Percentiles rank a stretch among this genome's conserved stretches.
Evolutionary conservation across 2,329 filamentous ascomycete genomes (phyloP).

Genomic region (Phyllosticta citriasiana): DNA sequence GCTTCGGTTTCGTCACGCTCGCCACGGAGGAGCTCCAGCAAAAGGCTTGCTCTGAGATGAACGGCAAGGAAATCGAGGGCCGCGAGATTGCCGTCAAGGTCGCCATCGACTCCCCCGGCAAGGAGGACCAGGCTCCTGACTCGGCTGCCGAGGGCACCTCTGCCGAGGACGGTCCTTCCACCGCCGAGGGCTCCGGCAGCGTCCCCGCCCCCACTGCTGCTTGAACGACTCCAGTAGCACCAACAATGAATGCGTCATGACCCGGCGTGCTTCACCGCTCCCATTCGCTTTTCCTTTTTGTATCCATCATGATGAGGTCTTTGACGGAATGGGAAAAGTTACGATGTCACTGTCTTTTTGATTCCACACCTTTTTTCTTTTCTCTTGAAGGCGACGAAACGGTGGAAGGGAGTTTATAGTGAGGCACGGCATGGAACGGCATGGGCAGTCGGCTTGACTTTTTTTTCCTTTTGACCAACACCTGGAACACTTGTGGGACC

Average conservation of each 20-base stretch:
- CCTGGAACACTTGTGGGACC: neutral
- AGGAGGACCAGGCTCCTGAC: conserved; percentile 71
- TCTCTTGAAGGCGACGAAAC: neutral
- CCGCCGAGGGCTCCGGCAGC: conserved; percentile 11
- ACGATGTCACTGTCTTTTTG: conserved; percentile 8
- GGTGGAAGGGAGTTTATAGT: conserved; percentile 4
- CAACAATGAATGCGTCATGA: neutral
- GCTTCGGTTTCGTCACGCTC: conserved; percentile 96
- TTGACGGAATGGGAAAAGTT: conserved; percentile 10
- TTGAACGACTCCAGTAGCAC: conserved; percentile 1
- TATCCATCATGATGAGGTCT: conserved; percentile 10
- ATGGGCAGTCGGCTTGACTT: neutral
- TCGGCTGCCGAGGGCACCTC: conserved; percentile 33
- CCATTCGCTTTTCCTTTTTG: conserved; percentile 1
- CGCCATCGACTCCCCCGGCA: conserved; percentile 97
- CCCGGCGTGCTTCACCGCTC: conserved; percentile 4
- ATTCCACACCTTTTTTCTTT: conserved; percentile 2
- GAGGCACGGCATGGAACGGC: conserved; percentile 9
- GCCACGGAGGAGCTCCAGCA: conserved; percentile 91
- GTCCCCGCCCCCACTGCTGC: conserved; percentile 10
- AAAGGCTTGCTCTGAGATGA: conserved; percentile 97
- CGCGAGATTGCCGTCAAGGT: conserved; percentile 99
- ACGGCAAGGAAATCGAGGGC: conserved; percentile 97
- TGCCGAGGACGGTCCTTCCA: conserved; percentile 17
- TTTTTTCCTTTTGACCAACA: conserved; percentile 3